Evolutionary conservation across 2,329 filamentous ascomycete species (phyloP).

Genomic region (Claviceps purpurea): DNA sequence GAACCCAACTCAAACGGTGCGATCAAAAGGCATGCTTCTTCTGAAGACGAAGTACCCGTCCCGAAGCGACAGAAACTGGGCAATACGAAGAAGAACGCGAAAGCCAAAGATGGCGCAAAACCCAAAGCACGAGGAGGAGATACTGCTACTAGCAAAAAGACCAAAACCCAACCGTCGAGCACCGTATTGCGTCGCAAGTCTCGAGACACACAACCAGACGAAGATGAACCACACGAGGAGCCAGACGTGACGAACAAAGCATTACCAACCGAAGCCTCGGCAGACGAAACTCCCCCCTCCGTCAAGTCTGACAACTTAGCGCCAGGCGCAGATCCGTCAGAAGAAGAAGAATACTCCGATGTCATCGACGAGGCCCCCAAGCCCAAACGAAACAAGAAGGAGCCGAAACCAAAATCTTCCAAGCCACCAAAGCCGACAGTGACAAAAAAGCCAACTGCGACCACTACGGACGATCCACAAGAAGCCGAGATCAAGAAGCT

Average conservation of each 20-base stretch:
- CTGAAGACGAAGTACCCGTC: conserved; percentile 19
- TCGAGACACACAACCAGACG: conserved; percentile 3
- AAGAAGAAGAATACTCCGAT: conserved; percentile 26
- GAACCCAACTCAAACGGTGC: conserved; percentile 14
- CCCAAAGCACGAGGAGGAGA: background rate
- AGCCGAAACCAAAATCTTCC: conserved; percentile 17
- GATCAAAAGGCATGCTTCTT: conserved; percentile 21
- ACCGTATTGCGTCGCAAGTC: conserved; percentile 7
- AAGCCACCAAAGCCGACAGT: conserved; percentile 17
- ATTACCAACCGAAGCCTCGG: conserved; percentile 7
- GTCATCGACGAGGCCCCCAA: conserved; percentile 61
- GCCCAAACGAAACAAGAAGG: conserved; percentile 44
- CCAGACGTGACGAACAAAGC: conserved; percentile 7
- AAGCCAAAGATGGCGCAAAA: conserved; percentile 10
- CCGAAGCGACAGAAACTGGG: conserved; percentile 2
- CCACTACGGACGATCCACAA: conserved; percentile 39
- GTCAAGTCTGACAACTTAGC: conserved; percentile 11
- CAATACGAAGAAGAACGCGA: conserved; percentile 20
- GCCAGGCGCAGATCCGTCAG: conserved; percentile 5
- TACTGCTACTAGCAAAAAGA: background rate
- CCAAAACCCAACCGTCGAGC: conserved; percentile 6
- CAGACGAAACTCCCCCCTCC: conserved; percentile 9
- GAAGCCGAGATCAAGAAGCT: conserved; percentile 77
- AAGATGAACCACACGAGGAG: conserved; percentile 5
- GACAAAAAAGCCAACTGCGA: conserved; percentile 15